Evolutionary conservation across 176 grass and related monocot genomes (phyloP).

Genomic region (Zizania latifolia): DNA sequence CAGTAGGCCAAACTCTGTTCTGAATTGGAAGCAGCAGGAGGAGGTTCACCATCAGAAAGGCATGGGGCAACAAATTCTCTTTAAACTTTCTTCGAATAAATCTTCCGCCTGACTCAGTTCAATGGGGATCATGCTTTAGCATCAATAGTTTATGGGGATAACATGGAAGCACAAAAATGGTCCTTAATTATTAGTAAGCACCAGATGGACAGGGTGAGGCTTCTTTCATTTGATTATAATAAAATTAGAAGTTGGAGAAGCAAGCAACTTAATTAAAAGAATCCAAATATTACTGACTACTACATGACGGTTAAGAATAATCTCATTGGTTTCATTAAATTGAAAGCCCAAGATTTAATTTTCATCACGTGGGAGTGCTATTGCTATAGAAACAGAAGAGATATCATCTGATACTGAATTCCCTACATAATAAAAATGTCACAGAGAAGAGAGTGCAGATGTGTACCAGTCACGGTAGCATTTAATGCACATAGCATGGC

Average conservation of each 20-base stretch:
- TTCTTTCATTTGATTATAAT: neutral
- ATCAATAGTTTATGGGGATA: neutral
- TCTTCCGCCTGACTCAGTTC: neutral
- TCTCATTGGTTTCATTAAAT: neutral
- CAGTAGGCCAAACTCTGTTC: neutral
- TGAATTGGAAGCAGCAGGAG: neutral
- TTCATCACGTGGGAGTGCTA: neutral
- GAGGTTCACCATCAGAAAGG: neutral
- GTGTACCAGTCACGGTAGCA: conserved; percentile 88
- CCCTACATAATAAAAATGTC: neutral
- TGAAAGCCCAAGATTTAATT: neutral
- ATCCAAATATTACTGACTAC: neutral
- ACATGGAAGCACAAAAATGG: neutral
- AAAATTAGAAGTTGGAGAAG: neutral
- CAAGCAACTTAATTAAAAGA: neutral
- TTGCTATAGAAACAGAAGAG: neutral
- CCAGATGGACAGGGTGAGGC: neutral
- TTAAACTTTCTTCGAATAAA: neutral
- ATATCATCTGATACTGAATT: neutral
- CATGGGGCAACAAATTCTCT: neutral
- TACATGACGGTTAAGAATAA: neutral
- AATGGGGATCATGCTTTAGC: neutral
- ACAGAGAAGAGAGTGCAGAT: conserved; percentile 17
- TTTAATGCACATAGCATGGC: conserved; percentile 86
- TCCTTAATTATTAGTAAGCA: neutral